phyloP scores from a whole-genome alignment of 2,329 filamentous ascomycete genomes.

The Venturia nashicola region DNA sequence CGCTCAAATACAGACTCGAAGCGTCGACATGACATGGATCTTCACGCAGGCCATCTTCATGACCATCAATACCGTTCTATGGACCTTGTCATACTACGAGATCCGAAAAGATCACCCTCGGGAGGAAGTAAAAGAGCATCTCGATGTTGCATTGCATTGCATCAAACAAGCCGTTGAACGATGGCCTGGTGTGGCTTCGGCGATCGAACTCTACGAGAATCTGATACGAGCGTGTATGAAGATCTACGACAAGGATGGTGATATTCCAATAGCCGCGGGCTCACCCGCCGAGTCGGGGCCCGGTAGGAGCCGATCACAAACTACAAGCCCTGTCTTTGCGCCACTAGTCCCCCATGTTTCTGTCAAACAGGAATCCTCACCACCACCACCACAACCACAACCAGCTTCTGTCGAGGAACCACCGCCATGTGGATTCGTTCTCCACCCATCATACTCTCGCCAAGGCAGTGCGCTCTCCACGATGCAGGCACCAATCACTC shows the following conservation, averaged over 20 bases:
- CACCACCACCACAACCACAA: not conserved
- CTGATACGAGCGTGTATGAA: conserved; percentile 77
- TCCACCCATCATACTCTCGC: not conserved
- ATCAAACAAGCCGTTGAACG: conserved; percentile 70
- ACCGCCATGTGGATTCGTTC: conserved; percentile 5
- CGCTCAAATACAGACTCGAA: conserved; percentile 63
- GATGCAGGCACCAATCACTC: not conserved
- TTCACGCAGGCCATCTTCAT: conserved; percentile 85
- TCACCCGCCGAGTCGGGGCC: conserved; percentile 31
- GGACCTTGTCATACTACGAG: conserved; percentile 79
- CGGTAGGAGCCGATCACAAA: conserved; percentile 31
- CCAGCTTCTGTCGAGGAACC: not conserved
- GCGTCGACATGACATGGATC: conserved; percentile 85
- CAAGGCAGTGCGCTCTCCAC: not conserved
- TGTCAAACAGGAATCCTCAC: not conserved
- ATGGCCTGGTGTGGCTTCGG: conserved; percentile 83
- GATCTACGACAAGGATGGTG: conserved; percentile 59
- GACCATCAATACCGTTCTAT: conserved; percentile 81
- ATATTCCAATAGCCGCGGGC: conserved; percentile 34
- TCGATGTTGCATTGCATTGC: conserved; percentile 64
- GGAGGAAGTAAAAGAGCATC: conserved; percentile 63
- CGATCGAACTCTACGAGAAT: conserved; percentile 74
- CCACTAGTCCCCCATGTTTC: not conserved
- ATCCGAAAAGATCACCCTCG: conserved; percentile 61
- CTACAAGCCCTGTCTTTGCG: conserved; percentile 28